Percentiles rank a stretch among this genome's conserved stretches.
Conservation (phyloP, 257 asterid genomes). For the Scutellaria baicalensis region DNA sequence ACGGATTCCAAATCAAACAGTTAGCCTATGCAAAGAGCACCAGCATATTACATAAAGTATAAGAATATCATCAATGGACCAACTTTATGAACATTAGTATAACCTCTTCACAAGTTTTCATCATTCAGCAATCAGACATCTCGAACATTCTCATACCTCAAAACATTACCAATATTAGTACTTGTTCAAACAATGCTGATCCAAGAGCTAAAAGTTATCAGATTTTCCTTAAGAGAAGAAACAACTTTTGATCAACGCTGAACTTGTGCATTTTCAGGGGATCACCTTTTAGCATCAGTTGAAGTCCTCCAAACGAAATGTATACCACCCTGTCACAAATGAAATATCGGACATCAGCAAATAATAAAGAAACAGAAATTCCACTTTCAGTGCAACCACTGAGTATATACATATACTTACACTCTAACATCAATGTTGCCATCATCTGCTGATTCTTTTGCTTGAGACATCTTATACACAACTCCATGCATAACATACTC, state of each 20-base stretch:
- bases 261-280: conserved; percentile 46
- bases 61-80: background rate
- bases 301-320: conserved; percentile 92
- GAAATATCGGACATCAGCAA: background rate
- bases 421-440: conserved; percentile 29
- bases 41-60: background rate
- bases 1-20: background rate
- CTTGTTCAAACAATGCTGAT: background rate
- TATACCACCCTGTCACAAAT: conserved; percentile 42
- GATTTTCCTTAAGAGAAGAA: conserved; percentile 73
- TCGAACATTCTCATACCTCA: background rate
- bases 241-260: conserved; percentile 59
- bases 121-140: background rate
- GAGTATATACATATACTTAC: conserved; percentile 30
- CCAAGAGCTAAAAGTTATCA: background rate
- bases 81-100: background rate
- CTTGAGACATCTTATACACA: conserved; percentile 19
- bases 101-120: background rate
- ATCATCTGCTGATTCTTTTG: conserved; percentile 2
- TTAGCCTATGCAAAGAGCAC: background rate
- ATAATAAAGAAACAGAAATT: background rate
- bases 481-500: conserved; percentile 93
- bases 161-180: background rate
- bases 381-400: background rate
- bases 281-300: conserved; percentile 62